phyloP scores from a whole-genome alignment of 176 grass and related monocot genomes.

The Miscanthus lutarioriparius region DNA sequence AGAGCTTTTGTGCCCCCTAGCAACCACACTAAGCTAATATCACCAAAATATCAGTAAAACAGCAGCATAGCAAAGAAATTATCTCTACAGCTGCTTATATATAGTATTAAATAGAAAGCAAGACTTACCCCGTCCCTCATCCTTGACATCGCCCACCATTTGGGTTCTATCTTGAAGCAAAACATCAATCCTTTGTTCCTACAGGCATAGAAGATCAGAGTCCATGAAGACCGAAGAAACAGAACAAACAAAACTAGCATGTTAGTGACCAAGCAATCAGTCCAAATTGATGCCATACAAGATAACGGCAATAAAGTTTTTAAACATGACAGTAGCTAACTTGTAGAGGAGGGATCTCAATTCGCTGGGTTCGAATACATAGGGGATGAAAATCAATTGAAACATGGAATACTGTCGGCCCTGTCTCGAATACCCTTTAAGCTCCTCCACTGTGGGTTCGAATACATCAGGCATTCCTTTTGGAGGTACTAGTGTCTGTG shows the following conservation, averaged over 20 bases:
- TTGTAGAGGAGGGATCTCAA: not conserved
- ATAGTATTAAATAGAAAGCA: not conserved
- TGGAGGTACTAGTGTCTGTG: not conserved
- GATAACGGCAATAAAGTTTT: not conserved
- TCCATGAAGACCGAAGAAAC: not conserved
- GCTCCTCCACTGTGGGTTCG: too few species aligned
- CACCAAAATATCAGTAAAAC: not conserved
- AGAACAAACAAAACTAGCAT: not conserved
- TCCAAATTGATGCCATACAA: not conserved
- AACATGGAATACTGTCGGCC: not conserved
- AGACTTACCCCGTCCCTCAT: not conserved
- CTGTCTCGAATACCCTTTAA: too few species aligned
- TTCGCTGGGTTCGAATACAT: not conserved
- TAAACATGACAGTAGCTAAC: not conserved
- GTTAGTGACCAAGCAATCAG: not conserved
- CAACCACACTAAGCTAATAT: not conserved
- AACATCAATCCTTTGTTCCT: constrained; percentile 35
- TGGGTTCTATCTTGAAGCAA: not conserved
- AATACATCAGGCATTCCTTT: not conserved
- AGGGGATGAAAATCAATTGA: not conserved
- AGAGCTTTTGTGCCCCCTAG: not conserved
- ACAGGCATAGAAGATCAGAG: not conserved
- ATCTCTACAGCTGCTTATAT: not conserved
- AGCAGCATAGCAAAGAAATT: not conserved
- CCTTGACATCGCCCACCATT: not conserved